Evolutionary conservation across 2,329 filamentous ascomycete species (phyloP).

Genomic region (Bipolaris cookei): DNA sequence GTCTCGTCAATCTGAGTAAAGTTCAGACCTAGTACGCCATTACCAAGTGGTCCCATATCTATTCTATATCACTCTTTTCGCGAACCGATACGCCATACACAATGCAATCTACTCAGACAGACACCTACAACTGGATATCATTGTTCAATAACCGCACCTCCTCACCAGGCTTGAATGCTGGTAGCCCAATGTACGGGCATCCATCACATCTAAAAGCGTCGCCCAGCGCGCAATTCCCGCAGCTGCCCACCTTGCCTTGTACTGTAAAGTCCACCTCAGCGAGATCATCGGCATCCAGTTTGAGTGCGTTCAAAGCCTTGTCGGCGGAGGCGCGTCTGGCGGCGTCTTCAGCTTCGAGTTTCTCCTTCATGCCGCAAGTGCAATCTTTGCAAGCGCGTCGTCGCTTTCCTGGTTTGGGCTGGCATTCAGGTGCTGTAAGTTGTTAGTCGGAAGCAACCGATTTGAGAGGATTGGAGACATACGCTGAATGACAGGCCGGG

Average conservation of each 20-base stretch:
- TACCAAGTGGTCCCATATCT: conserved; percentile 5
- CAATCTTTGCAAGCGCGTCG: conserved; percentile 97
- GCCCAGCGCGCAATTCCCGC: conserved; percentile 90
- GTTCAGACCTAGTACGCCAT: not conserved
- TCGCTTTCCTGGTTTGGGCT: conserved; percentile 84
- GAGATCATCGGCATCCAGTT: conserved; percentile 77
- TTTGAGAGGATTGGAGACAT: conserved; percentile 51
- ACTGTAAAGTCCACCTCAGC: conserved; percentile 95
- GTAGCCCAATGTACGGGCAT: conserved; percentile 87
- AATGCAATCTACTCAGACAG: not conserved
- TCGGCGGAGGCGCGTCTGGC: conserved; percentile 70
- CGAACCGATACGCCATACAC: conserved; percentile 8
- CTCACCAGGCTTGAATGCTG: conserved; percentile 96
- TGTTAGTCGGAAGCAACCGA: conserved; percentile 12
- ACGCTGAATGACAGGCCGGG: conserved; percentile 80
- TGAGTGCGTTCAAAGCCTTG: conserved; percentile 67
- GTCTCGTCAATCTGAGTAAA: not conserved
- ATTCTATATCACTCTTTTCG: not conserved
- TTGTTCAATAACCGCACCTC: conserved; percentile 89
- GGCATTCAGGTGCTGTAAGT: conserved; percentile 76
- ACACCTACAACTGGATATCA: conserved; percentile 73
- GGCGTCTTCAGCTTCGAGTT: conserved; percentile 83
- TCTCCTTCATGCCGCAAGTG: conserved; percentile 88
- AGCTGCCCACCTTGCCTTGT: conserved; percentile 94
- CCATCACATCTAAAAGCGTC: conserved; percentile 74